Conservation (phyloP, 768 basidiomycete genomes). For the Tulasnella sp. region DNA sequence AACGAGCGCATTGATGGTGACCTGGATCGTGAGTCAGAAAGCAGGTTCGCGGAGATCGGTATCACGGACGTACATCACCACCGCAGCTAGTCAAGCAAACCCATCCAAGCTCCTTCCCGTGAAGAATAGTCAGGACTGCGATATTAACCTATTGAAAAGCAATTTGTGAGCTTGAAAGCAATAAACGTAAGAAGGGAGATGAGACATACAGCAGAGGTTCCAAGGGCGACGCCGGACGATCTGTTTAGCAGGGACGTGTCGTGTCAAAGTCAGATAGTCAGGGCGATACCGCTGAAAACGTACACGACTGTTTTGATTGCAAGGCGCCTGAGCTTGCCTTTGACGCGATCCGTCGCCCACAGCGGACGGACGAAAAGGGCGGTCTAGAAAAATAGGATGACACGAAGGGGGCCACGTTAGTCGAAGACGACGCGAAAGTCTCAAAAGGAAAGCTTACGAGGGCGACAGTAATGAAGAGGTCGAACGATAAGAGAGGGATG, state of each 20-base stretch:
- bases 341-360: constrained; percentile 5
- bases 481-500: constrained; percentile 36
- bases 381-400: constrained; percentile 30
- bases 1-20: constrained; percentile 36
- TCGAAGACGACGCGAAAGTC: not conserved
- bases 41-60: not conserved
- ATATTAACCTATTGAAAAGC: constrained; percentile 30
- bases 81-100: constrained; percentile 35
- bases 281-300: constrained; percentile 2
- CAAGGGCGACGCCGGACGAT: constrained; percentile 36
- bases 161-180: not conserved
- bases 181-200: not conserved
- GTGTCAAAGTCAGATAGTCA: not conserved
- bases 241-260: too few species aligned
- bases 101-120: constrained; percentile 39
- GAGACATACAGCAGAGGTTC: constrained; percentile 35
- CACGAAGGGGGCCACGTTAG: not conserved
- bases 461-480: constrained; percentile 31
- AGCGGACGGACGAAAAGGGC: constrained; percentile 37
- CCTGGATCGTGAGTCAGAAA: constrained; percentile 21
- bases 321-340: constrained; percentile 17
- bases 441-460: not conserved
- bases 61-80: constrained; percentile 23
- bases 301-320: constrained; percentile 35
- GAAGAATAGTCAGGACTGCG: constrained; percentile 32